Evolutionary conservation across 768 basidiomycete species (phyloP).

Genomic region (Leucocoprinus leucothites): DNA sequence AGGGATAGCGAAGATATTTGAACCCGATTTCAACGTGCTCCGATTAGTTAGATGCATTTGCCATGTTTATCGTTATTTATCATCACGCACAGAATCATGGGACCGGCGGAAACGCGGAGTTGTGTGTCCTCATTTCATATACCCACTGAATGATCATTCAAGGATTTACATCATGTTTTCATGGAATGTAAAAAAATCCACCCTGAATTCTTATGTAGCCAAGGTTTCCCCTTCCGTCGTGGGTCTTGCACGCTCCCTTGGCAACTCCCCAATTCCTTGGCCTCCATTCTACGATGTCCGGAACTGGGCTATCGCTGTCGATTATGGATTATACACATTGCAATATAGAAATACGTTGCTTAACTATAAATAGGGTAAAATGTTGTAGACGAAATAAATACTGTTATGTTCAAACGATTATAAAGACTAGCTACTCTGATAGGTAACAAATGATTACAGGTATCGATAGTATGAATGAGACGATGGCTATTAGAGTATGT

Average conservation of each 20-base stretch:
- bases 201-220: slow-evolving; percentile 8
- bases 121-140: neutral
- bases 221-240: neutral
- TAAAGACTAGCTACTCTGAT: neutral
- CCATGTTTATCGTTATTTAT: neutral
- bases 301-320: neutral
- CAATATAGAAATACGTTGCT: neutral
- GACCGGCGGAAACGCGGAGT: neutral
- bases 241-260: neutral
- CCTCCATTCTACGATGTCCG: neutral
- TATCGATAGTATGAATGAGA: neutral
- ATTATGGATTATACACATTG: neutral
- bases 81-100: neutral
- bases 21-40: too few relatives aligned
- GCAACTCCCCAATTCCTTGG: neutral
- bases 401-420: neutral
- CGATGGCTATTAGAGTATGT: neutral
- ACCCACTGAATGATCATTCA: neutral
- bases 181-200: slow-evolving; percentile 21
- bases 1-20: too few relatives aligned
- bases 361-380: slow-evolving; percentile 6
- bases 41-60: too few relatives aligned
- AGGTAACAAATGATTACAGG: slow-evolving; percentile 1
- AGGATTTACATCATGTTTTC: slow-evolving; percentile 26
- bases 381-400: neutral